phyloP scores from a whole-genome alignment of 1,139 yeast species.

The Williopsis jadinii region DNA sequence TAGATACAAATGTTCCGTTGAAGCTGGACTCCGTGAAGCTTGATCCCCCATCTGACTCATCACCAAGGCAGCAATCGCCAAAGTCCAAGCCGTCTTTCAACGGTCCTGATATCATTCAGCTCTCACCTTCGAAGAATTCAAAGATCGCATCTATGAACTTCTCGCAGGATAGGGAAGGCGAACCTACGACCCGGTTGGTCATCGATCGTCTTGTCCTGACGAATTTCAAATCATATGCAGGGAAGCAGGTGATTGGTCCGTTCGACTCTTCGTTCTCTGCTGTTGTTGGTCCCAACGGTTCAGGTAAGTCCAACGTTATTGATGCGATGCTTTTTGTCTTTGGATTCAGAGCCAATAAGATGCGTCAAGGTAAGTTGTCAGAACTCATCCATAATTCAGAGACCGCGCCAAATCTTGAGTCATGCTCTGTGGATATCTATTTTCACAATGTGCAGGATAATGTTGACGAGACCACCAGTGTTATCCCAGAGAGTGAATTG shows the following conservation, averaged over 20 bases:
- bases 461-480: constrained; percentile 32
- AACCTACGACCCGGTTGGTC: constrained; percentile 52
- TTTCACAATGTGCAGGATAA: constrained; percentile 74
- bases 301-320: constrained; percentile 95
- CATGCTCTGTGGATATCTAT: constrained; percentile 90
- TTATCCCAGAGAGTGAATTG: constrained; percentile 51
- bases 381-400: constrained; percentile 89
- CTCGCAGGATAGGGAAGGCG: constrained; percentile 24
- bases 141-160: constrained; percentile 17
- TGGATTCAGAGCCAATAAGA: constrained; percentile 92
- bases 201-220: constrained; percentile 67
- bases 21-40: constrained; percentile 9
- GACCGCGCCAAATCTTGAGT: constrained; percentile 55
- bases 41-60: constrained; percentile 12
- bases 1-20: constrained; percentile 15
- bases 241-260: constrained; percentile 90
- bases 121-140: constrained; percentile 32
- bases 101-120: constrained; percentile 29
- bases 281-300: constrained; percentile 98
- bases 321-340: constrained; percentile 94
- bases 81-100: constrained; percentile 30
- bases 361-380: constrained; percentile 91
- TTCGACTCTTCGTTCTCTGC: constrained; percentile 92
- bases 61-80: constrained; percentile 27
- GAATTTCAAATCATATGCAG: constrained; percentile 95